A percentile compares a stretch with the other conserved stretches of the same genome.
Conservation (phyloP, 2,329 filamentous ascomycete species). For the Paecilomyces sp. region DNA sequence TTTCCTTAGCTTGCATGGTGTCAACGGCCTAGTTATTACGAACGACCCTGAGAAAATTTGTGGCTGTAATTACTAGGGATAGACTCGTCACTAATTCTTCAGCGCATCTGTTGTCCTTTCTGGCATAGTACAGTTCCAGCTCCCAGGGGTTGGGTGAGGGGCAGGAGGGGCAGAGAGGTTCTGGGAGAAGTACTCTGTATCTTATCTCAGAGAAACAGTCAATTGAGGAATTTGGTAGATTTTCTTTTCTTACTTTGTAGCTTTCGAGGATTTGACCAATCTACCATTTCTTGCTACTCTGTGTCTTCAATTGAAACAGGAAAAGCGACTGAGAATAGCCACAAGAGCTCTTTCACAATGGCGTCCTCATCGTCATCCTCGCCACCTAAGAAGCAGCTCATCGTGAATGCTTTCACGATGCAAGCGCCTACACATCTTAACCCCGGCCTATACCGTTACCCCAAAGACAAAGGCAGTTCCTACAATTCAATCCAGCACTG, state of each 20-base stretch:
- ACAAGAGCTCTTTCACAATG: background rate
- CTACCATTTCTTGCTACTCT: background rate
- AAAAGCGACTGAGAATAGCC: background rate
- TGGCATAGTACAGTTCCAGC: background rate
- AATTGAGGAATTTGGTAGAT: background rate
- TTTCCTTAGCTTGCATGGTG: no score
- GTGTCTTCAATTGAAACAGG: background rate
- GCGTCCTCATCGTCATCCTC: background rate
- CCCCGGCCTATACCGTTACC: slow-evolving; percentile 29
- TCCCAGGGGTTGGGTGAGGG: background rate
- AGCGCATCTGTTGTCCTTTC: background rate
- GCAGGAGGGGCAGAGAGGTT: background rate
- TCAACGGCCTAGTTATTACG: no score
- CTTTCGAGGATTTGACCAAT: background rate
- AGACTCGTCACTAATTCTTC: background rate
- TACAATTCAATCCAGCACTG: slow-evolving; percentile 41
- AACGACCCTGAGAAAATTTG: no score
- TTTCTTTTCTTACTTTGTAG: background rate
- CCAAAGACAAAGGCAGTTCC: slow-evolving; percentile 25
- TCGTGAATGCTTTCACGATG: slow-evolving; percentile 19
- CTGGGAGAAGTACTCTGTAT: background rate
- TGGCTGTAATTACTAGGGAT: no score
- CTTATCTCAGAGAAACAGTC: background rate
- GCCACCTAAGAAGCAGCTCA: slow-evolving; percentile 27
- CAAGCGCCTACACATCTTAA: slow-evolving; percentile 27